Evolutionary conservation across 768 basidiomycete species (phyloP).

Genomic region (Hypholoma sublateritium): DNA sequence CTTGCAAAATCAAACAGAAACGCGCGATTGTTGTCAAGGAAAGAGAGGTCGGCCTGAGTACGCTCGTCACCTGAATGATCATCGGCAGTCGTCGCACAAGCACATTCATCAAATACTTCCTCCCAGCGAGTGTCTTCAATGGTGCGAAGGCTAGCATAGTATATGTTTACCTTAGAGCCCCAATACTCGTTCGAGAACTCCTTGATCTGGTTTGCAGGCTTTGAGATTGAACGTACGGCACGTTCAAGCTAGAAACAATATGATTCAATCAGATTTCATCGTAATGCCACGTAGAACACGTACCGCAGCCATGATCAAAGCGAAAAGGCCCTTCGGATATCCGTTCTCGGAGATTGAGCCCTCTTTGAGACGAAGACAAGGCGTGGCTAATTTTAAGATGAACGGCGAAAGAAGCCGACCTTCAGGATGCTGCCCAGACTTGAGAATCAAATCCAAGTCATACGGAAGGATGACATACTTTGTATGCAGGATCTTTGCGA

Average conservation of each 20-base stretch:
- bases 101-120: constrained; percentile 7
- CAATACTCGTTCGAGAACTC: constrained; percentile 14
- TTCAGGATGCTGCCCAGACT: constrained; percentile 1
- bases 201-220: not conserved
- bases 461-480: constrained; percentile 6
- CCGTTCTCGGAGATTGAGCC: constrained; percentile 12
- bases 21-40: constrained; percentile 7
- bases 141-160: constrained; percentile 1
- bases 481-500: constrained; percentile 10
- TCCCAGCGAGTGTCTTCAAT: constrained; percentile 10
- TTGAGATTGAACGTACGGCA: constrained; percentile 8
- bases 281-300: not conserved
- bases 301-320: constrained; percentile 18
- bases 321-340: constrained; percentile 15
- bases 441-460: not conserved
- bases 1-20: constrained; percentile 12
- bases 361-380: constrained; percentile 1
- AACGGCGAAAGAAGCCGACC: constrained; percentile 14
- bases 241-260: constrained; percentile 15
- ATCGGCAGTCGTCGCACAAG: not conserved
- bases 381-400: constrained; percentile 10
- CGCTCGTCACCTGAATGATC: not conserved
- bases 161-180: constrained; percentile 4
- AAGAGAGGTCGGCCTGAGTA: constrained; percentile 8
- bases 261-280: not conserved